Conservation (phyloP, 2,329 filamentous ascomycete species). For the Huntiella omanensis region DNA sequence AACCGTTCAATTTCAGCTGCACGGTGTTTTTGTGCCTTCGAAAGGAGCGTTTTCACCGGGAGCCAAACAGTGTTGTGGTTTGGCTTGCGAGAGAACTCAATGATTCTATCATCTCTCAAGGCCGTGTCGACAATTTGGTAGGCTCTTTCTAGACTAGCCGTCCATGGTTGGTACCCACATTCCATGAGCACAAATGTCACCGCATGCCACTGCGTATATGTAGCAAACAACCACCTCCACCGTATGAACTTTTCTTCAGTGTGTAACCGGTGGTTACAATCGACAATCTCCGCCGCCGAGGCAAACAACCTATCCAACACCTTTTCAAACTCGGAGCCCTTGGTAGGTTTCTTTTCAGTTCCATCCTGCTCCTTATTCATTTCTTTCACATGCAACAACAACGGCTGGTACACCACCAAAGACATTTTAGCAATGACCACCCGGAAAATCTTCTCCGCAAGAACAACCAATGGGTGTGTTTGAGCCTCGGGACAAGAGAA, state of each 20-base stretch:
- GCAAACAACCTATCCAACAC: conserved; percentile 51
- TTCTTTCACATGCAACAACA: conserved; percentile 27
- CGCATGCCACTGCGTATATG: conserved; percentile 32
- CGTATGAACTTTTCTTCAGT: conserved; percentile 31
- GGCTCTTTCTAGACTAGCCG: conserved; percentile 29
- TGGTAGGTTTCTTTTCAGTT: conserved; percentile 23
- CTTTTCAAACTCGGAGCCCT: conserved; percentile 18
- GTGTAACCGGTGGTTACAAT: conserved; percentile 46
- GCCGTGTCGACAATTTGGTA: conserved; percentile 27
- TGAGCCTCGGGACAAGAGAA: conserved; percentile 31
- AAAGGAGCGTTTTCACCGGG: conserved; percentile 34
- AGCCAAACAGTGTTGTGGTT: conserved; percentile 32
- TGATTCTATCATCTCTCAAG: conserved; percentile 21
- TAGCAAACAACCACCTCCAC: conserved; percentile 31
- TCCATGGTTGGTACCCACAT: conserved; percentile 28
- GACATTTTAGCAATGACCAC: conserved; percentile 64
- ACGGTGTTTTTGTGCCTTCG: conserved; percentile 32
- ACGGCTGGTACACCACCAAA: conserved; percentile 57
- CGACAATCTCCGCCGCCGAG: conserved; percentile 55
- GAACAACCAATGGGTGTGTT: conserved; percentile 39
- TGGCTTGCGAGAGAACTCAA: conserved; percentile 26
- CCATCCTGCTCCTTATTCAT: conserved; percentile 20
- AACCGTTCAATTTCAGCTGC: conserved; percentile 31
- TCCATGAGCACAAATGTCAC: conserved; percentile 31
- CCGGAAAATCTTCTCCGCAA: conserved; percentile 46